A percentile compares a stretch with the other conserved stretches of the same genome.
phyloP scores from a whole-genome alignment of 106 monocot species.

The Phalaenopsis equestris region DNA sequence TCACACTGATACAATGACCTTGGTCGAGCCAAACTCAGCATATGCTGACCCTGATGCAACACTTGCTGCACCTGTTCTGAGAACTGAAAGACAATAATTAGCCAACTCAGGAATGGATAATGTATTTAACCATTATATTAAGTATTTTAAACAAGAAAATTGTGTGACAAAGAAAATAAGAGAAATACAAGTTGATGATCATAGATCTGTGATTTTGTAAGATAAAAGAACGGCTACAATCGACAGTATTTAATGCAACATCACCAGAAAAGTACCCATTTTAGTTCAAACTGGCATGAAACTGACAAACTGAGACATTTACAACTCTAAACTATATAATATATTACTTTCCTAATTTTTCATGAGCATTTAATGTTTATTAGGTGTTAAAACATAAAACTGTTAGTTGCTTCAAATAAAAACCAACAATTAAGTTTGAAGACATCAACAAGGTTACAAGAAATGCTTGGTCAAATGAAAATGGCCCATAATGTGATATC shows the following conservation, averaged over 20 bases:
- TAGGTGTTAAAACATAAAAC: neutral
- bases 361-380: neutral
- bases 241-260: neutral
- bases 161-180: neutral
- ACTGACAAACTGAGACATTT: neutral
- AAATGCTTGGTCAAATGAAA: too few species aligned
- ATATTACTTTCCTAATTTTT: neutral
- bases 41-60: slow-evolving; percentile 93
- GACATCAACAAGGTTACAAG: too few species aligned
- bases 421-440: neutral
- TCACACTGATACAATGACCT: slow-evolving; percentile 95
- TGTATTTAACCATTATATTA: neutral
- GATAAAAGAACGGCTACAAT: neutral
- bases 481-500: too few species aligned
- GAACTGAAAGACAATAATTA: slow-evolving; percentile 40
- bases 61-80: slow-evolving; percentile 58
- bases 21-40: slow-evolving; percentile 92
- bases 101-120: neutral
- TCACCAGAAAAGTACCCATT: neutral
- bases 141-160: neutral
- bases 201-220: neutral
- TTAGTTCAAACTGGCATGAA: neutral
- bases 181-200: neutral
- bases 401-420: neutral
- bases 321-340: neutral